A percentile compares a stretch with the other conserved stretches of the same genome.
These are phyloP conservation scores for Microcera coccophila DNA, from an alignment of 2,329 filamentous ascomycete species.

Conservation along the genomic window DNA sequence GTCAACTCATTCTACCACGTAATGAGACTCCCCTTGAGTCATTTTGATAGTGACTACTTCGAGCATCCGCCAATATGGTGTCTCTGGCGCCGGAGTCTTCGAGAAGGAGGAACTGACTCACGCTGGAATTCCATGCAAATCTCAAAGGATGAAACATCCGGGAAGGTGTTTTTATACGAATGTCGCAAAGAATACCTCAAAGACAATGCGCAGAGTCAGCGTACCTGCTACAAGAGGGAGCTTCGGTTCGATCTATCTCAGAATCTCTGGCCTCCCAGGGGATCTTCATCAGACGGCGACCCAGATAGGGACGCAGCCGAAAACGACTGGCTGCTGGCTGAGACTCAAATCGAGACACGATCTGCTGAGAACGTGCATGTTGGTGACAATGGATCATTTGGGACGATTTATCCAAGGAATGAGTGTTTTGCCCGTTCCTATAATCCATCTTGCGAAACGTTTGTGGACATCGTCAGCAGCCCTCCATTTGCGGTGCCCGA, in stretches of 20 bases:
- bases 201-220: constrained; percentile 51
- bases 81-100: constrained; percentile 63
- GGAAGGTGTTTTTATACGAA: constrained; percentile 60
- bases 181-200: constrained; percentile 63
- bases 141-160: constrained; percentile 55
- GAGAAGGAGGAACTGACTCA: constrained; percentile 69
- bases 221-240: constrained; percentile 62
- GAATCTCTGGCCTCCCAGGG: not conserved
- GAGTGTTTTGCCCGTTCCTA: constrained; percentile 56
- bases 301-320: constrained; percentile 2
- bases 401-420: constrained; percentile 46
- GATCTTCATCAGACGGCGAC: not conserved
- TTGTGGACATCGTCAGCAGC: constrained; percentile 58
- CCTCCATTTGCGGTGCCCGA: constrained; percentile 29
- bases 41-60: constrained; percentile 35
- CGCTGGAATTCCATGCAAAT: constrained; percentile 67
- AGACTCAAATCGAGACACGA: constrained; percentile 19
- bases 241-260: constrained; percentile 38
- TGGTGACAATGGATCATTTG: constrained; percentile 41
- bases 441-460: constrained; percentile 48
- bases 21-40: constrained; percentile 55
- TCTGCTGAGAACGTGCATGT: constrained; percentile 38
- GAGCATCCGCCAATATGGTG: constrained; percentile 39
- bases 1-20: constrained; percentile 69
- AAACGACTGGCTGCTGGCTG: not conserved